Evolutionary conservation across 1,139 yeast genomes (phyloP), one percentile per base, ranked within the genome.

Genomic region (Nakaseomyces sp.): DNA sequence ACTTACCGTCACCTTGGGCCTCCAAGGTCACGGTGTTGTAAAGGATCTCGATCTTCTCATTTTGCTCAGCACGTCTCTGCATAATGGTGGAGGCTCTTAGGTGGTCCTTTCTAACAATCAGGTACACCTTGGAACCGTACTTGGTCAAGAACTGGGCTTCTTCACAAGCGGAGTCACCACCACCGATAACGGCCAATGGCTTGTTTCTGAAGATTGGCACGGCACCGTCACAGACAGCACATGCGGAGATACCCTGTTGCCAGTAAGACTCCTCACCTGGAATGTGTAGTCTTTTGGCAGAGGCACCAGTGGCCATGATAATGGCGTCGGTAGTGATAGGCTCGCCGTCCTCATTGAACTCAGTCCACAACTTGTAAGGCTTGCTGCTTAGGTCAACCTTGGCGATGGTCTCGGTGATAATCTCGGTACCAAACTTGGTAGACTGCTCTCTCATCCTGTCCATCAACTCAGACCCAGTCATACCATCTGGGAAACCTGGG

Each of bases 151-250:
- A 91, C 53, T 86, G 72, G 17, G 98, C 98, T 71, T 91, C 98
- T 72, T 91, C 98, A 69, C 97, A 94, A 24, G 98, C 98, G 52
- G 97, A 88, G 68, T 91, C 98, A 66, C 98, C 98, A 56, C 98
- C 98, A 50, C 98, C 98, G 57, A 91, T 73, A 47, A 91, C 98
- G 15, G 96, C 97, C 61, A 91, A 77, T 36, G 98, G 97, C 69
- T 88, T 85, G 74, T 91, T 85, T 75, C 97, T 83, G 74, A 91
- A 91, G 60, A 91, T 88, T 58, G 98, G 98, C 38, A 91, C 95
- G 29, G 98, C 98, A 67, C 98, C 98, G 64, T 91, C 98, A 71
- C 98, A 91, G 50, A 91, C 98, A 42, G 98, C 98, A 74, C 98
- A 91, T 19, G 98, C 98, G 53, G 95, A 85, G 57, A 91, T 91